A percentile compares a stretch with the other conserved stretches of the same genome.
Evolutionary conservation across 2,329 filamentous ascomycete species (phyloP).

Genomic region (Colletotrichum incanum): DNA sequence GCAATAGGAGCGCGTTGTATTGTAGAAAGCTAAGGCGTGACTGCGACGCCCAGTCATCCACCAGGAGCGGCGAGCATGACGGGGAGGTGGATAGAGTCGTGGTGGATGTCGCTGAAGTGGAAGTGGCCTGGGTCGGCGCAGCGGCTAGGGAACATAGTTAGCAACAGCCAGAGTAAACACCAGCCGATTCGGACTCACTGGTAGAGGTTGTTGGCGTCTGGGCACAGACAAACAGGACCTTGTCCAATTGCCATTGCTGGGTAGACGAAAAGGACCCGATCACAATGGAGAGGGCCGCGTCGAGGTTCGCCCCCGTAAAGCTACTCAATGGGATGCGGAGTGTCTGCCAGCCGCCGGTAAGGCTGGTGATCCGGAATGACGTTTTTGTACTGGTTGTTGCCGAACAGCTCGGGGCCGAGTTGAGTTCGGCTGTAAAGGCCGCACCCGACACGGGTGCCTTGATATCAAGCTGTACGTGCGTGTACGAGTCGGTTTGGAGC

Average conservation of each 20-base stretch:
- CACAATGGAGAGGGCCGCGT: conserved; percentile 63
- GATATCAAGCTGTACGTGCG: conserved; percentile 55
- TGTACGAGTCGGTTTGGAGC: conserved; percentile 62
- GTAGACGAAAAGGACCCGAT: conserved; percentile 55
- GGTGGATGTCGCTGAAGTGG: conserved; percentile 11
- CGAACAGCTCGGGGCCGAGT: conserved; percentile 58
- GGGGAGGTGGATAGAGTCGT: conserved; percentile 24
- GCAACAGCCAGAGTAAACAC: background rate
- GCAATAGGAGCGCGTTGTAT: conserved; percentile 71
- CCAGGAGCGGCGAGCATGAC: conserved; percentile 60
- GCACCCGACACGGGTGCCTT: conserved; percentile 46
- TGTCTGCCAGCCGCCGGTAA: conserved; percentile 66
- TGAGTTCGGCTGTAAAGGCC: conserved; percentile 55
- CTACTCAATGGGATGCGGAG: conserved; percentile 65
- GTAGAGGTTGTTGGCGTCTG: conserved; percentile 37
- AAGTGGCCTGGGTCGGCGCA: conserved; percentile 16
- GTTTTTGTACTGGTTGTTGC: conserved; percentile 59
- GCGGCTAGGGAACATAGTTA: conserved; percentile 26
- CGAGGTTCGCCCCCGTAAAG: conserved; percentile 65
- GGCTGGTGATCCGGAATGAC: conserved; percentile 59
- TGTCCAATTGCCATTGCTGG: conserved; percentile 61
- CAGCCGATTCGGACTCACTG: conserved; percentile 35
- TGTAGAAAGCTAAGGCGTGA: conserved; percentile 73
- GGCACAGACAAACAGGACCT: conserved; percentile 62
- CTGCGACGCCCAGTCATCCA: conserved; percentile 75